phyloP scores from a whole-genome alignment of 2,329 filamentous ascomycete species.

The Venturia effusa region DNA sequence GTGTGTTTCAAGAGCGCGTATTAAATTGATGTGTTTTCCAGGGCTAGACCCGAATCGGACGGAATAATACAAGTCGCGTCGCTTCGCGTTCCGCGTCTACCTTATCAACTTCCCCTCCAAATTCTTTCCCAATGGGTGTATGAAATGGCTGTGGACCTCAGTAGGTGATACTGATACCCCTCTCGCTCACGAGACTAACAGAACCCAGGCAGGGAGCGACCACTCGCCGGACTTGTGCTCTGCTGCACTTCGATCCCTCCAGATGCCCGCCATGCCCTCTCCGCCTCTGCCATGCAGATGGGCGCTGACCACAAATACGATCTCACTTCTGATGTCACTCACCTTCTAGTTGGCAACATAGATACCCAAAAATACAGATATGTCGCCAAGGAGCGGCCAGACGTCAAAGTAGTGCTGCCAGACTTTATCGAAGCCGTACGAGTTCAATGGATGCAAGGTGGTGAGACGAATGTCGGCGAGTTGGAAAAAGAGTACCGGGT shows the following conservation, averaged over 20 bases:
- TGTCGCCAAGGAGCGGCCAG: constrained; percentile 78
- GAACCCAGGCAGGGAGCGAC: not conserved
- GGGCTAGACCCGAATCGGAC: not conserved
- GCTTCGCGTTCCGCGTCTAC: not conserved
- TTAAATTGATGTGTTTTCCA: not conserved
- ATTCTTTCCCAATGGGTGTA: not conserved
- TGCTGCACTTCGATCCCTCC: constrained; percentile 9
- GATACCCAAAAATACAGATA: constrained; percentile 92
- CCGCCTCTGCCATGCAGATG: constrained; percentile 61
- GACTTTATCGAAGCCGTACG: constrained; percentile 76
- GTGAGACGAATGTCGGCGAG: constrained; percentile 58
- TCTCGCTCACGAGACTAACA: not conserved
- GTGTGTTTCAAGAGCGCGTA: not conserved
- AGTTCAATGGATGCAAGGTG: constrained; percentile 68
- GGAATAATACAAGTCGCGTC: not conserved
- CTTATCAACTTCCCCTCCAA: not conserved
- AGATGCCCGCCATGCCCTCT: constrained; percentile 37
- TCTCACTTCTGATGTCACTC: constrained; percentile 89
- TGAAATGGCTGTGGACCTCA: not conserved
- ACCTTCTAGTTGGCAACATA: constrained; percentile 80
- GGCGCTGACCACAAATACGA: constrained; percentile 82
- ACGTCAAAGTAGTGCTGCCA: constrained; percentile 73
- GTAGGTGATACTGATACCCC: not conserved
- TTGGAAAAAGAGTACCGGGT: constrained; percentile 59
- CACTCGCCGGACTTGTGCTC: constrained; percentile 7